Evolutionary conservation across 306 rosid genomes (phyloP).

Genomic region (Inga oerstediana): DNA sequence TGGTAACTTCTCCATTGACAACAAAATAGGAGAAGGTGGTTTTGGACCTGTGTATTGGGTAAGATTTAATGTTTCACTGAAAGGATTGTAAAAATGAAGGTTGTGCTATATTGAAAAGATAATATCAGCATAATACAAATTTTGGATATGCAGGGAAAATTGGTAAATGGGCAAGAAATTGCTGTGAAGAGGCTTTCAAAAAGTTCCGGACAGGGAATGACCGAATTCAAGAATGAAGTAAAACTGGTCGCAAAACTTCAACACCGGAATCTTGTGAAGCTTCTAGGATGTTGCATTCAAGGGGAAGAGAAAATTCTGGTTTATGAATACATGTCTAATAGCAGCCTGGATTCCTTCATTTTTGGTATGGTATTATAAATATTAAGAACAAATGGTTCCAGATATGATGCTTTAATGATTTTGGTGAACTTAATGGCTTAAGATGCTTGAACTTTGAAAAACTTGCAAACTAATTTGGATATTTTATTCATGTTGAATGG

Average conservation of each 20-base stretch:
- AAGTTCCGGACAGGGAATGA: slow-evolving; percentile 31
- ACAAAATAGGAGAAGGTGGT: slow-evolving; percentile 54
- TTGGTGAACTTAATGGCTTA: not conserved
- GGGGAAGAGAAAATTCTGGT: slow-evolving; percentile 33
- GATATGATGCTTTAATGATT: not conserved
- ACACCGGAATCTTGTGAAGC: slow-evolving; percentile 50
- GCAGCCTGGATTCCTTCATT: slow-evolving; percentile 41
- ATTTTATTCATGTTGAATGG: not conserved
- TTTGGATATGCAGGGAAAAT: slow-evolving; percentile 15
- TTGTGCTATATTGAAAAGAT: not conserved
- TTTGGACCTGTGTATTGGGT: slow-evolving; percentile 55
- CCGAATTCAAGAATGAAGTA: slow-evolving; percentile 42
- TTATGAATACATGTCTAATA: slow-evolving; percentile 28
- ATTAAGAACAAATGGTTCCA: not conserved
- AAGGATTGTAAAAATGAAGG: not conserved
- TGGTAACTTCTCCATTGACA: slow-evolving; percentile 33
- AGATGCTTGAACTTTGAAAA: not conserved
- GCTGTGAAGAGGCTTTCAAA: slow-evolving; percentile 25
- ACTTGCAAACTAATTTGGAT: not conserved
- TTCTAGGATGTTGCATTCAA: slow-evolving; percentile 45
- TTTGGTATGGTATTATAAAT: slow-evolving; percentile 13
- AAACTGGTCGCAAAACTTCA: slow-evolving; percentile 40
- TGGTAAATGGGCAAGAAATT: not conserved
- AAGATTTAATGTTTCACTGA: not conserved
- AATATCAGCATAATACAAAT: not conserved